Evolutionary conservation across 2,329 filamentous ascomycete genomes (phyloP).

Genomic region (Aspergillus viridinutans): DNA sequence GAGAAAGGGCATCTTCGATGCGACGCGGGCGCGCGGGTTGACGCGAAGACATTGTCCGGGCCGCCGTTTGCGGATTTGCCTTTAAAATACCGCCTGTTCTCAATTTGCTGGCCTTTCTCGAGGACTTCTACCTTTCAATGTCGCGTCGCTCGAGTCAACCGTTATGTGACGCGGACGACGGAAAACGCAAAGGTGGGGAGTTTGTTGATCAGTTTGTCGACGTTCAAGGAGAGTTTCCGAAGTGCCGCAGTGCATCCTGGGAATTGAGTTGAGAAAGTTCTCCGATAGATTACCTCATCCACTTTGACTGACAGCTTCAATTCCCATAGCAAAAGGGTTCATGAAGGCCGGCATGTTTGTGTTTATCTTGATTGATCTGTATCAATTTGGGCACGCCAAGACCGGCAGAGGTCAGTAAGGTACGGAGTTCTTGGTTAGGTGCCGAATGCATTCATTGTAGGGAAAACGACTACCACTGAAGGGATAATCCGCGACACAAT

Average conservation of each 20-base stretch:
- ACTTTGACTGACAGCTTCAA: neutral
- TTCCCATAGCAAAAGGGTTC: constrained; percentile 1
- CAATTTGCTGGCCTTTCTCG: neutral
- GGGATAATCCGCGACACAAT: no score
- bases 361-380: constrained; percentile 25
- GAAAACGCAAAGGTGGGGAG: neutral
- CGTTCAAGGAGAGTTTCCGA: neutral
- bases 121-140: neutral
- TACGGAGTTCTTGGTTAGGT: neutral
- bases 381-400: constrained; percentile 15
- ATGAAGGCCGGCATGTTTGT: constrained; percentile 12
- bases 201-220: neutral
- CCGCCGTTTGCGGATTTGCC: constrained; percentile 7
- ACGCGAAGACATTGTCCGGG: constrained; percentile 27
- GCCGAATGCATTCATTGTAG: neutral
- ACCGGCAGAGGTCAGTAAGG: neutral
- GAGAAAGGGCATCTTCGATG: constrained; percentile 42
- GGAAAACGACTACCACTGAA: neutral
- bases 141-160: neutral
- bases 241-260: neutral
- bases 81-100: neutral
- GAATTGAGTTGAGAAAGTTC: neutral
- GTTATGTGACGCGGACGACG: neutral
- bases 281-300: neutral
- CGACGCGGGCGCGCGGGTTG: constrained; percentile 36